These are phyloP conservation scores for Aspergillus sp. DNA, from an alignment of 2,329 filamentous ascomycete species.

Conservation along the genomic window DNA sequence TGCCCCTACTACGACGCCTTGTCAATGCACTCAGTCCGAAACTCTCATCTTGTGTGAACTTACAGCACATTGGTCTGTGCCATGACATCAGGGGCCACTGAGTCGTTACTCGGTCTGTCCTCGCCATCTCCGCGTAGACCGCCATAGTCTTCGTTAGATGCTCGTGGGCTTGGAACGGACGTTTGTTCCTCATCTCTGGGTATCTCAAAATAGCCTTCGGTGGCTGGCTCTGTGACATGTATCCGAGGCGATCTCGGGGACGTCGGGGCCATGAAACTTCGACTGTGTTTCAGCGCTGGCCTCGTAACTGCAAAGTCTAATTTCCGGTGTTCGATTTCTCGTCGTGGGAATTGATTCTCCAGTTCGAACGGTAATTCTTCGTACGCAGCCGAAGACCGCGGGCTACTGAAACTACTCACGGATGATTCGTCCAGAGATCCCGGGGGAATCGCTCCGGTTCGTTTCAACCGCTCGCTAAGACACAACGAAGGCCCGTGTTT, in stretches of 20 bases:
- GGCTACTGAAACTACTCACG: constrained; percentile 29
- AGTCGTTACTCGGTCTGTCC: constrained; percentile 2
- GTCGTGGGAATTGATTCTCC: no score
- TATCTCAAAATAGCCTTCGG: constrained; percentile 19
- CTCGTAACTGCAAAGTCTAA: constrained; percentile 11
- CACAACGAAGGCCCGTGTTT: constrained; percentile 55
- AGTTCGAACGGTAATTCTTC: background rate
- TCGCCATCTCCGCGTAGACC: background rate
- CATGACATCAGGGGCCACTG: constrained; percentile 6
- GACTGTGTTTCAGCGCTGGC: constrained; percentile 20
- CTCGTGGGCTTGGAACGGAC: background rate
- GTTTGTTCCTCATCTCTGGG: constrained; percentile 7
- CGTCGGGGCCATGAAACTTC: constrained; percentile 20
- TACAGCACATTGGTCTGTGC: constrained; percentile 2
- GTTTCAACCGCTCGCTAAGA: constrained; percentile 51
- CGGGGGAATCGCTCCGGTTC: constrained; percentile 18
- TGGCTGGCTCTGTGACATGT: constrained; percentile 26
- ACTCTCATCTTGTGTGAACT: background rate
- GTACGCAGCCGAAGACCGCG: constrained; percentile 18
- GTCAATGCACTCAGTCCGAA: no score
- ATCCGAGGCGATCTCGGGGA: constrained; percentile 21
- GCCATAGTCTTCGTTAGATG: background rate
- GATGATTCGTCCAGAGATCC: constrained; percentile 27
- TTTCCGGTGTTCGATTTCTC: background rate
- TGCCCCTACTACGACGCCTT: background rate